Conservation (phyloP, 257 asterid species). For the Plantago major region DNA sequence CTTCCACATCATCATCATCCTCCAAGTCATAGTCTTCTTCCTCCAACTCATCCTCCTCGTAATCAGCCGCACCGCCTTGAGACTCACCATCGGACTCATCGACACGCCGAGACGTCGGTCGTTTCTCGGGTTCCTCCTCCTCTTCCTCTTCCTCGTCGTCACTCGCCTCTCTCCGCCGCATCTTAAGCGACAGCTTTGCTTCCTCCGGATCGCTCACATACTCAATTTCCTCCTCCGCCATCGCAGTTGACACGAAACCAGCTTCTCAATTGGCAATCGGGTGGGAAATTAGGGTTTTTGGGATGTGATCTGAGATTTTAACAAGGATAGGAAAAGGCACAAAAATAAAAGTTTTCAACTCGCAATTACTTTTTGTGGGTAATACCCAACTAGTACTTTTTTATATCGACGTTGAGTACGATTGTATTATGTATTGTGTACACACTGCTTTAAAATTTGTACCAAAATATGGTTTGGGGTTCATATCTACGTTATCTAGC, state of each 20-base stretch:
- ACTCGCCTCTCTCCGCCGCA: constrained; percentile 91
- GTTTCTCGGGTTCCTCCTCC: constrained; percentile 29
- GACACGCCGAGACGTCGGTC: constrained; percentile 32
- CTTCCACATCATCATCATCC: constrained; percentile 18
- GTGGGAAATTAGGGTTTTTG: constrained; percentile 9
- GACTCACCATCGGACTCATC: constrained; percentile 73
- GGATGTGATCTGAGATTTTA: constrained; percentile 6
- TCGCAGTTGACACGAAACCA: neutral
- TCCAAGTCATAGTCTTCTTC: constrained; percentile 41
- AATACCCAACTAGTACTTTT: no score
- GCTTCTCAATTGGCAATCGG: no score
- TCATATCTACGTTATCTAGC: no score
- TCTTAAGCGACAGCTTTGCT: constrained; percentile 72
- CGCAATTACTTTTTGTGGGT: no score
- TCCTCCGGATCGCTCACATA: constrained; percentile 99
- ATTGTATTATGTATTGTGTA: no score
- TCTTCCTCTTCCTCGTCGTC: constrained; percentile 80
- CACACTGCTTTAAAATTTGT: no score
- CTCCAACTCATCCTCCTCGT: constrained; percentile 43
- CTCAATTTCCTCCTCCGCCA: constrained; percentile 67
- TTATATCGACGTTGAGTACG: no score
- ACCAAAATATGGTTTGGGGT: no score
- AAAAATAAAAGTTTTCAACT: no score
- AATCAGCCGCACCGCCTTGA: constrained; percentile 64
- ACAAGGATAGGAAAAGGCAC: no score